phyloP scores from a whole-genome alignment of 257 asterid genomes.

The Capsicum rhomboideum region DNA sequence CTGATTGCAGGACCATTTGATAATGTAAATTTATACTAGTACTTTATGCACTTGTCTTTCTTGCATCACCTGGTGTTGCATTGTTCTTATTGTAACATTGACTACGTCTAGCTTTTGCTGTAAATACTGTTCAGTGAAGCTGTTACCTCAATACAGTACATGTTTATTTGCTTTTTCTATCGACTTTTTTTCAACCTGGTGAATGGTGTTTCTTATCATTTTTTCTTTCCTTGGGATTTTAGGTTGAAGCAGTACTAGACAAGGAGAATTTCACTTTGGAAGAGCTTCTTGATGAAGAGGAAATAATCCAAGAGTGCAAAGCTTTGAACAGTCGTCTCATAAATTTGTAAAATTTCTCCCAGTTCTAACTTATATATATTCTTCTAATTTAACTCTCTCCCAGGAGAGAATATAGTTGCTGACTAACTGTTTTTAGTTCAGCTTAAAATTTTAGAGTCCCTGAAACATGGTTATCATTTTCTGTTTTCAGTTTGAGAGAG shows the following conservation, averaged over 20 bases:
- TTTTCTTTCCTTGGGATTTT: slow-evolving; percentile 6
- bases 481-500: slow-evolving; percentile 80
- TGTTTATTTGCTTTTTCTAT: background rate
- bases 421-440: background rate
- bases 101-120: background rate
- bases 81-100: background rate
- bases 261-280: slow-evolving; percentile 82
- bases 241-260: slow-evolving; percentile 96
- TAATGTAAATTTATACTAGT: background rate
- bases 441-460: background rate
- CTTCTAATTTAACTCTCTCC: background rate
- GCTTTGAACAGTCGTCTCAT: slow-evolving; percentile 93
- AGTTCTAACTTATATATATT: background rate
- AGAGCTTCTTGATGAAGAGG: slow-evolving; percentile 99
- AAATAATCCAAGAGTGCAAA: slow-evolving; percentile 99
- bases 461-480: background rate
- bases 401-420: background rate
- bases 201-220: background rate
- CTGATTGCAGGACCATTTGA: background rate
- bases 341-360: slow-evolving; percentile 53
- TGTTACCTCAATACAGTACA: background rate
- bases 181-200: background rate
- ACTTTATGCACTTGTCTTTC: background rate
- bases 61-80: background rate
- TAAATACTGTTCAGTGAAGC: background rate